A percentile compares a stretch with the other conserved stretches of the same genome.
Conservation (phyloP, 495 filamentous ascomycete species). For the Daldinia vernicosa region DNA sequence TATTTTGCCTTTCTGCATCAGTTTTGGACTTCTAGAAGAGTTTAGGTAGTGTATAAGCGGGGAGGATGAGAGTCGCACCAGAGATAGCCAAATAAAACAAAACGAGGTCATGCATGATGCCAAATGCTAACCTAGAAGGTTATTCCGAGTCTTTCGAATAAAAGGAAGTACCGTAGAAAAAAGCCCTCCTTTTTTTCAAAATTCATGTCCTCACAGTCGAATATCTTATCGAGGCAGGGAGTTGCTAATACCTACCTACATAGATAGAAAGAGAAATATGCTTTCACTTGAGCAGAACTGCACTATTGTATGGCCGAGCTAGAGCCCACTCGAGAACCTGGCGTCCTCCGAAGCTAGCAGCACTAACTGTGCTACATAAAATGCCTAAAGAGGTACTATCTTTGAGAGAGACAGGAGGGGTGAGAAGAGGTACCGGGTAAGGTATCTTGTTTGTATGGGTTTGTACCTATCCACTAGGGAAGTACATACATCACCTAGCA, state of each 20-base stretch:
- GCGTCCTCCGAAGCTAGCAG: not conserved
- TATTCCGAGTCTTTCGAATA: not conserved
- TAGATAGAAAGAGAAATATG: not conserved
- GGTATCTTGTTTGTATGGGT: not conserved
- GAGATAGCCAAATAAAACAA: slow-evolving; percentile 14
- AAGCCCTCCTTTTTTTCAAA: not conserved
- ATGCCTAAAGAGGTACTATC: not conserved
- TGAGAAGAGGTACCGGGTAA: not conserved
- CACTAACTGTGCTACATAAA: not conserved
- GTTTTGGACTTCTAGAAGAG: slow-evolving; percentile 34
- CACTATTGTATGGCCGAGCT: slow-evolving; percentile 4
- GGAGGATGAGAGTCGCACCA: slow-evolving; percentile 7
- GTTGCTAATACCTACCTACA: too few relatives aligned
- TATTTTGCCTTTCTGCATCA: slow-evolving; percentile 10
- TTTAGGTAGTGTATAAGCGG: slow-evolving; percentile 23
- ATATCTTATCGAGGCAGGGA: not conserved
- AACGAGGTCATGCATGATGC: slow-evolving; percentile 1
- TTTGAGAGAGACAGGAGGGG: not conserved
- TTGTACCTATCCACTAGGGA: not conserved
- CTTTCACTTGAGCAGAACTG: not conserved
- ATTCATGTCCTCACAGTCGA: not conserved
- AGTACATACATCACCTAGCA: too few relatives aligned
- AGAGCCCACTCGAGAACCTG: not conserved
- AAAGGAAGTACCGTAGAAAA: not conserved
- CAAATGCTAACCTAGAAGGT: too few relatives aligned